These are phyloP conservation scores for Yamagishiella unicocca DNA, from an alignment of 139 green algal genomes.

Conservation along the genomic window DNA sequence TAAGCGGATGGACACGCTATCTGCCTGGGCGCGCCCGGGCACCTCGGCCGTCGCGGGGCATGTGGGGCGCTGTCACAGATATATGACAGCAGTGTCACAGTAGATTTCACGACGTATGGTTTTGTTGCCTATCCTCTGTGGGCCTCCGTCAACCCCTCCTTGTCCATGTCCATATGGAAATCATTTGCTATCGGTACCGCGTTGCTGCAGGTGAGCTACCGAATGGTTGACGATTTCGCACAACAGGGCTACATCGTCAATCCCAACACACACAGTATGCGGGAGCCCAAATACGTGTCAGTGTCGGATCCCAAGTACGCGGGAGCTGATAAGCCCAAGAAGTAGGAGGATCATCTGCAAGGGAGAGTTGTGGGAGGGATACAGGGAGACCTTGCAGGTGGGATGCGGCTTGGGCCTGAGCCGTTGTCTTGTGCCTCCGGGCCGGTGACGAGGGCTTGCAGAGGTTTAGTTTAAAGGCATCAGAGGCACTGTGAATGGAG, in stretches of 20 bases:
- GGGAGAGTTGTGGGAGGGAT: too few species aligned
- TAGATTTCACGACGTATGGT: too few species aligned
- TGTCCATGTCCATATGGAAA: too few species aligned
- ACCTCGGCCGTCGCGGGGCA: background rate
- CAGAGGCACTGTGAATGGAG: too few species aligned
- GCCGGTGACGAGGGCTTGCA: too few species aligned
- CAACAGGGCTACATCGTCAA: constrained; percentile 30
- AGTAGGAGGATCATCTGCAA: too few species aligned
- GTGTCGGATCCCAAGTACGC: constrained; percentile 34
- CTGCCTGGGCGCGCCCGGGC: background rate
- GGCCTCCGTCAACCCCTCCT: background rate
- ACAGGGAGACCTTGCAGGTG: too few species aligned
- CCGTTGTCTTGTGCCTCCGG: too few species aligned
- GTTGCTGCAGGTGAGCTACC: constrained; percentile 1
- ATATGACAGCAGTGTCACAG: too few species aligned
- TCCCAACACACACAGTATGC: constrained; percentile 37
- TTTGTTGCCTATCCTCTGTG: background rate
- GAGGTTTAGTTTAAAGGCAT: too few species aligned
- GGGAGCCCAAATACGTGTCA: constrained; percentile 35
- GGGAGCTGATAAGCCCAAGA: background rate
- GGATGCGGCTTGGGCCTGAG: too few species aligned
- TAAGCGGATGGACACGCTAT: background rate
- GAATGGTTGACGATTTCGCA: constrained; percentile 22
- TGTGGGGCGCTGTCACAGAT: too few species aligned
- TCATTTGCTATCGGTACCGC: background rate